Base-by-base conservation (phyloP, 345 rosid species). In the Aegle marmelos region DNA sequence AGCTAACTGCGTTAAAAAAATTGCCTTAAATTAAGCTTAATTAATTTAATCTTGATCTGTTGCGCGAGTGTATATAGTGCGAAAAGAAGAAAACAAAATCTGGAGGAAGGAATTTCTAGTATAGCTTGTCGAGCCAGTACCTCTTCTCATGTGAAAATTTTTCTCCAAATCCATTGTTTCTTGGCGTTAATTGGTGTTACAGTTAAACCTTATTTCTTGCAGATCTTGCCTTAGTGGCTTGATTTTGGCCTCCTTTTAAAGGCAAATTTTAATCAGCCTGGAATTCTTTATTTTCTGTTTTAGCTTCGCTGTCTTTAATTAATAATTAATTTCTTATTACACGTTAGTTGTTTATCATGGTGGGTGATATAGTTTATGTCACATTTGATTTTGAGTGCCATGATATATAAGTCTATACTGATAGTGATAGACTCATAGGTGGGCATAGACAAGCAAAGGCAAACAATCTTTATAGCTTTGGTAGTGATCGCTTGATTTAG, bases 31-130 rank as follows among this genome's bases (percentile, higher is more conserved):
- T 31, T 31, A 31, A 31, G 33, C 33, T 31, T 31, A 31, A 31
- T 31, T 31, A 31, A 31, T 31, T 31, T 31, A 31, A 31, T 31
- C 33, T 31, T 31, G 33, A 31, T 31, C 2, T 31, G 33, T n/a
- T 31, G 33, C 3, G 3, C 3, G 3, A 1, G 33, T 31, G 3
- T 31, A 31, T 31, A 31, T 3, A 31, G 33, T 1, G 33, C 3
- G 33, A 31, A 3, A 31, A 31, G 33, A 31, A 31, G 33, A 22
- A 39, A 22, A 1, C 1, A 57, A 39, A 25, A 88, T 89, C 89
- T 85, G 89, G 25, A 85, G 77, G 0, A 77, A 79, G 70, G 89
- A 88, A 74, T 86, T 88, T 21, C 69, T 76, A 66, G 91, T 84
- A 77, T 88, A 88, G 84, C 89, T 88, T 11, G 80, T 78, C 22